These are phyloP conservation scores for Capsella rubella DNA, from an alignment of 441 rosid species.

Conservation along the genomic window DNA sequence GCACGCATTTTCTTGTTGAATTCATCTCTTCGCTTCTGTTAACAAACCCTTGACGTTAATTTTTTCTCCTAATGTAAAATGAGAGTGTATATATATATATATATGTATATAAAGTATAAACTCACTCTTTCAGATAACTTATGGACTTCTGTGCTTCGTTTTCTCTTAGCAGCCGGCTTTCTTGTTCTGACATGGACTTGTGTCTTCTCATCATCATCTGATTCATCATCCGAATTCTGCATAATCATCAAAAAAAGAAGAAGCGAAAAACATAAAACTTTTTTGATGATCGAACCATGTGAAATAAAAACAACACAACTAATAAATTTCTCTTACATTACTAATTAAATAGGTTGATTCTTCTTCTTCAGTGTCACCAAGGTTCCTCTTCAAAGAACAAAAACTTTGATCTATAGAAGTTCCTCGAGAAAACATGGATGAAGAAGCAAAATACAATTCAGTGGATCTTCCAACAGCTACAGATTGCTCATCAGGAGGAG, in stretches of 20 bases:
- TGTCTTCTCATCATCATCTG: conserved; percentile 39
- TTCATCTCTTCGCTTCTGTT: conserved; percentile 58
- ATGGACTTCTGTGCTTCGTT: conserved; percentile 51
- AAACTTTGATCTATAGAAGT: conserved; percentile 31
- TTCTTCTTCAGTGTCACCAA: conserved; percentile 48
- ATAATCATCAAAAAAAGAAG: neutral
- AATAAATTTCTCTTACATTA: conserved; percentile 48
- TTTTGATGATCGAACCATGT: neutral
- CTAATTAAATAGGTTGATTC: conserved; percentile 41
- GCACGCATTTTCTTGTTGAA: conserved; percentile 60
- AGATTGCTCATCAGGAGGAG: conserved; percentile 50
- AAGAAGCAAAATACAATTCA: conserved; percentile 28
- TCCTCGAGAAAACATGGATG: conserved; percentile 30
- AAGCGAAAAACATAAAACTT: neutral
- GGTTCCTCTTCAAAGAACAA: conserved; percentile 38
- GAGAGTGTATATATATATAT: neutral
- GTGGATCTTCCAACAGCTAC: conserved; percentile 47
- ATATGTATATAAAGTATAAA: neutral
- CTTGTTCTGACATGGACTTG: conserved; percentile 36
- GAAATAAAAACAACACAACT: neutral
- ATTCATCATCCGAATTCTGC: conserved; percentile 48
- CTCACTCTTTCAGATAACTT: conserved; percentile 43
- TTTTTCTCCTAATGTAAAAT: neutral
- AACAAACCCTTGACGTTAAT: conserved; percentile 10
- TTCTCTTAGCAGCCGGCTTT: conserved; percentile 41